A percentile compares a stretch with the other conserved stretches of the same genome.
phyloP scores from a whole-genome alignment of 352 stramenopile genomes.

The Globisporangium canariense region DNA sequence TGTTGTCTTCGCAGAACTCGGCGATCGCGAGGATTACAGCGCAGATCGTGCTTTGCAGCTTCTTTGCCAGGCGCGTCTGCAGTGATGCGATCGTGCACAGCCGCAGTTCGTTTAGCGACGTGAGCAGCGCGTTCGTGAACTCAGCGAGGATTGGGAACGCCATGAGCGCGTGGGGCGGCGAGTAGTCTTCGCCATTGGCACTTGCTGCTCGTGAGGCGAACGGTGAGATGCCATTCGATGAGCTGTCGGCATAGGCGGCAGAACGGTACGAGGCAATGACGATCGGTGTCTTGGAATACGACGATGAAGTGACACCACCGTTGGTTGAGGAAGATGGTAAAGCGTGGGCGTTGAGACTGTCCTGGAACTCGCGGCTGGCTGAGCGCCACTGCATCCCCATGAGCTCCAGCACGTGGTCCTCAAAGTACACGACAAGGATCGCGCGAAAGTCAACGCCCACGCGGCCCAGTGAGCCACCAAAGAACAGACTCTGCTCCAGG shows the following conservation, averaged over 20 bases:
- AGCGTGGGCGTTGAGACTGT: slow-evolving; percentile 43
- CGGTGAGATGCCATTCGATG: slow-evolving; percentile 8
- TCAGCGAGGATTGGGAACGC: slow-evolving; percentile 83
- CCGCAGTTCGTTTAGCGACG: slow-evolving; percentile 83
- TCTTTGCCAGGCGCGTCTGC: slow-evolving; percentile 48
- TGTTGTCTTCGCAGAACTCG: slow-evolving; percentile 57
- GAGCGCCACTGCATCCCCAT: slow-evolving; percentile 58
- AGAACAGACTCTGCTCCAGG: slow-evolving; percentile 84
- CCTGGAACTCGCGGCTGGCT: slow-evolving; percentile 62
- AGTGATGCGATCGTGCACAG: slow-evolving; percentile 69
- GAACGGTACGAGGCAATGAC: slow-evolving; percentile 70
- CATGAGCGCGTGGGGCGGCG: slow-evolving; percentile 78
- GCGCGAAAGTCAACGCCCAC: slow-evolving; percentile 82
- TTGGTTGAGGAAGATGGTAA: slow-evolving; percentile 13
- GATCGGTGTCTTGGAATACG: slow-evolving; percentile 53
- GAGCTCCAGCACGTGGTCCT: slow-evolving; percentile 70
- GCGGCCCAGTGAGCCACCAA: slow-evolving; percentile 73
- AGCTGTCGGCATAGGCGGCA: slow-evolving; percentile 11
- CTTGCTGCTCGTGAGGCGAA: slow-evolving; percentile 3
- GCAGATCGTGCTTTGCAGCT: slow-evolving; percentile 49
- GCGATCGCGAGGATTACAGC: slow-evolving; percentile 49
- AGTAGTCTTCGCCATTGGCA: slow-evolving; percentile 37
- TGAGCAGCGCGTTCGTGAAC: slow-evolving; percentile 79
- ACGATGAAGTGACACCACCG: not conserved
- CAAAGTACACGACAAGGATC: slow-evolving; percentile 78